Conservation (phyloP, 1,284 basidiomycete genomes). For the Anthracocystis setariae region DNA sequence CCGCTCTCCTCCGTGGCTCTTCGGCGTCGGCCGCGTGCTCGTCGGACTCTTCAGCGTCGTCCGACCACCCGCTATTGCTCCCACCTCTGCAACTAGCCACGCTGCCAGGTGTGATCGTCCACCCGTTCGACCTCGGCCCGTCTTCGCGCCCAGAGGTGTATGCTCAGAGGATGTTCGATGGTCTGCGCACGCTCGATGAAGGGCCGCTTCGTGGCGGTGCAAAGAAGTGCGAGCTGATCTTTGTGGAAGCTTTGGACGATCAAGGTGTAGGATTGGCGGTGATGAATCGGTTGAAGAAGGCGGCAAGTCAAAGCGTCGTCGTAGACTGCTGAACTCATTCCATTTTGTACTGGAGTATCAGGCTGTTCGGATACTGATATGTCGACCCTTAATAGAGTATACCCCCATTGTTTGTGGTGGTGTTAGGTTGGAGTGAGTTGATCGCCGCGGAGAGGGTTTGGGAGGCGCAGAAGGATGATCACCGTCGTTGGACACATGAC, state of each 20-base stretch:
- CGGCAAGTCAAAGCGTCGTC: constrained; percentile 71
- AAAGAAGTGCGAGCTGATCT: constrained; percentile 77
- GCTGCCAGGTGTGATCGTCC: constrained; percentile 35
- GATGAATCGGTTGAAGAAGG: constrained; percentile 97
- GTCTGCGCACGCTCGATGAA: constrained; percentile 81
- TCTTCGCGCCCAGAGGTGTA: constrained; percentile 75
- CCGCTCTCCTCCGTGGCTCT: constrained; percentile 7
- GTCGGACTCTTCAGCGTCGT: not conserved
- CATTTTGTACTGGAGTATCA: not conserved
- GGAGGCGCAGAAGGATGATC: too few species aligned
- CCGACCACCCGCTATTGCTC: constrained; percentile 20
- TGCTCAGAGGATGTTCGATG: constrained; percentile 87
- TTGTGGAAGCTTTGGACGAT: constrained; percentile 87
- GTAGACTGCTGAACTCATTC: constrained; percentile 36
- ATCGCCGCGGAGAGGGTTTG: too few species aligned
- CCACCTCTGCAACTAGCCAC: constrained; percentile 7
- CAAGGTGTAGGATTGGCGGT: constrained; percentile 87
- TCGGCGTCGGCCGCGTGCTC: constrained; percentile 3
- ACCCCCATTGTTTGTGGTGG: not conserved
- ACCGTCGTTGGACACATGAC: too few species aligned
- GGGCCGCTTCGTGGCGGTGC: constrained; percentile 47
- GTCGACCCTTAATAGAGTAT: constrained; percentile 1
- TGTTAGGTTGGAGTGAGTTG: not conserved
- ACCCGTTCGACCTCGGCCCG: constrained; percentile 74
- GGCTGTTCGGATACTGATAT: too few species aligned